A percentile compares a stretch with the other conserved stretches of the same genome.
Conservation (phyloP, 2,329 filamentous ascomycete genomes). For the Coniochaeta pulveracea region DNA sequence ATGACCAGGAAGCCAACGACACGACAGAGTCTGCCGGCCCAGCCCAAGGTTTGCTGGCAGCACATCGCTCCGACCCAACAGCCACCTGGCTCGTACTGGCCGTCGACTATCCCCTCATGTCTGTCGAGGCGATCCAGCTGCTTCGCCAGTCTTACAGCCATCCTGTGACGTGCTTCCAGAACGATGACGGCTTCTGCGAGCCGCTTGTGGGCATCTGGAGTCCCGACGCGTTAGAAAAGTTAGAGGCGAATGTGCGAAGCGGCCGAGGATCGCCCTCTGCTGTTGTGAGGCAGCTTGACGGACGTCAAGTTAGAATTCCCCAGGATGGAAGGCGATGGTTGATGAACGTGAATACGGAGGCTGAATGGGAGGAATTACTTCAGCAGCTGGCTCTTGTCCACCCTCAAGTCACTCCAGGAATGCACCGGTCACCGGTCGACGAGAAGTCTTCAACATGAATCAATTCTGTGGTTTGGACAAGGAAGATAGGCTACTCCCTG, state of each 20-base stretch:
- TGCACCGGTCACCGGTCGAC: no score
- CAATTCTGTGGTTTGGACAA: neutral
- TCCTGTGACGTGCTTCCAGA: constrained; percentile 22
- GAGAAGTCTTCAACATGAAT: neutral
- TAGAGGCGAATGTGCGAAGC: constrained; percentile 10
- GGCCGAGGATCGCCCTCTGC: constrained; percentile 4
- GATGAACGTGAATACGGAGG: constrained; percentile 5
- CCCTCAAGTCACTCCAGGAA: no score
- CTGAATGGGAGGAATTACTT: constrained; percentile 9
- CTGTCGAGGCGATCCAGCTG: constrained; percentile 13
- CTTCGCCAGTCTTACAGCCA: constrained; percentile 13
- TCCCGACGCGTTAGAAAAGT: constrained; percentile 14
- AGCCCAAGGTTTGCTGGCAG: constrained; percentile 17
- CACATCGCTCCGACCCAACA: constrained; percentile 14
- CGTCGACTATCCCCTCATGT: constrained; percentile 22
- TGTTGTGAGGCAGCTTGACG: constrained; percentile 5
- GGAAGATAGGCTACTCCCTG: no score
- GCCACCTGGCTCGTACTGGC: constrained; percentile 20
- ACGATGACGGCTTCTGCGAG: constrained; percentile 17
- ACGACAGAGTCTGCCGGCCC: constrained; percentile 6
- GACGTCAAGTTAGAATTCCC: constrained; percentile 2
- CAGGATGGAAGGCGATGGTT: constrained; percentile 3
- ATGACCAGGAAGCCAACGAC: constrained; percentile 1
- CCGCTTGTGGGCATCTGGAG: constrained; percentile 24
- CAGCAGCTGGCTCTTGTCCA: no score